Evolutionary conservation across 495 filamentous ascomycete genomes (phyloP), one percentile per base, ranked within the genome.

Genomic region (Aspergillus nanangensis): DNA sequence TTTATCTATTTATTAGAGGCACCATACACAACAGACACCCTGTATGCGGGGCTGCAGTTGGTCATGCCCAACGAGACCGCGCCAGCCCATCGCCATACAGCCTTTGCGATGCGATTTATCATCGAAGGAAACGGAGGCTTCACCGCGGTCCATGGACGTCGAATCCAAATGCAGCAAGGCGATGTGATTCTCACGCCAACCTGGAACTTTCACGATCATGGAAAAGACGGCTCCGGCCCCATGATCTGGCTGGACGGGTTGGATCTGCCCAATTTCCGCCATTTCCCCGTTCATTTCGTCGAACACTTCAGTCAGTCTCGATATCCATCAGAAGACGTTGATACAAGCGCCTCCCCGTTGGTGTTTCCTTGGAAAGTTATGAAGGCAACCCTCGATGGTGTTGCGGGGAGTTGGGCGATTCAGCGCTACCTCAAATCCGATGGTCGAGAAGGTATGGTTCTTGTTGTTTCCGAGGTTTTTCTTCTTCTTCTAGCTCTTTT

Each of bases 161-260:
- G 67, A 10, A 71, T 77, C 29, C 46, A 48, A 2, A 78, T 78
- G 72, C 51, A 68, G 22, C 58, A 60, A 3, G 71, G 72, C 7
- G 74, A 76, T 48, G 71, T 78, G 9, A 78, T 76, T 35, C 61
- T 76, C 1, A 76, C 72, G 0, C 74, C 72, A 3, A 74, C 59
- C 1, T 76, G 74, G 72, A 70, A 71, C 41, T 76, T 61, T 49
- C 72, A 76, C 38, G 74, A 76, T 41, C 74, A 76, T 45, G 72
- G 73, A 1, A 75, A 74, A 14, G 70, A 76, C 27, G 69, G 69
- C 3, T 63, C 58, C 1, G 71, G 70, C 0, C 72, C 72, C 0
- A 76, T 78, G 74, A 69, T 76, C 24, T 78, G 74, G 72, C 56
- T 77, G 14, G 72, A 75, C 55, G 72, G 66, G 0, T 51, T 77